Conservation (phyloP, 106 monocot genomes). For the Dendrobium chrysotoxum region DNA sequence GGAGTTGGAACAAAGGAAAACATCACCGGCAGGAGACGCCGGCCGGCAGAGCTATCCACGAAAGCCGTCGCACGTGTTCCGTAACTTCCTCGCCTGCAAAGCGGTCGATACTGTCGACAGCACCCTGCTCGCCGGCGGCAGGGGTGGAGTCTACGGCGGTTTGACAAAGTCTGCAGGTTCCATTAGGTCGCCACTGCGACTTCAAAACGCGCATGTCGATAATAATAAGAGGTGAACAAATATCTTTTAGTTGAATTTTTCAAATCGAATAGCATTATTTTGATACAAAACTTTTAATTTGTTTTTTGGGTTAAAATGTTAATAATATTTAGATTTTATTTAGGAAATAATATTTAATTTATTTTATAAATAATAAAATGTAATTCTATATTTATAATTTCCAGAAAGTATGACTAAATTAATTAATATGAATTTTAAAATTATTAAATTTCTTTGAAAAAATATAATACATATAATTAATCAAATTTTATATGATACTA, state of each 20-base stretch:
- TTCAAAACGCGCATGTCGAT: neutral
- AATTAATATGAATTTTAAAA: no score
- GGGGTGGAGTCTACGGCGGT: neutral
- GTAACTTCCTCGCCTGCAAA: constrained; percentile 33
- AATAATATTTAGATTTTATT: no score
- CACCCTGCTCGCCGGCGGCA: neutral
- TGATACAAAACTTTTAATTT: neutral
- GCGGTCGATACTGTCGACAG: constrained; percentile 14
- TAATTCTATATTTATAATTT: no score
- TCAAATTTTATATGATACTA: no score
- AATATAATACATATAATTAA: no score
- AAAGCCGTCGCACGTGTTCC: constrained; percentile 8
- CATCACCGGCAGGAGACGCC: neutral
- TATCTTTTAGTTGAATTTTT: neutral
- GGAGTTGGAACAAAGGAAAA: neutral
- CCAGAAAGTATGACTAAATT: no score
- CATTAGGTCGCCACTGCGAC: neutral
- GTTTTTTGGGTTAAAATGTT: no score
- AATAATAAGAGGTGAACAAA: neutral
- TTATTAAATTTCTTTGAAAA: no score
- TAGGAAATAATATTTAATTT: no score
- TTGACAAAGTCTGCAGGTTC: neutral
- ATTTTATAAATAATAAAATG: no score
- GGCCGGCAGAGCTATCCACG: neutral
- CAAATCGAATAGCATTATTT: neutral